These are phyloP conservation scores for Sutorius australiensis DNA, from an alignment of 768 basidiomycete species.

Conservation along the genomic window DNA sequence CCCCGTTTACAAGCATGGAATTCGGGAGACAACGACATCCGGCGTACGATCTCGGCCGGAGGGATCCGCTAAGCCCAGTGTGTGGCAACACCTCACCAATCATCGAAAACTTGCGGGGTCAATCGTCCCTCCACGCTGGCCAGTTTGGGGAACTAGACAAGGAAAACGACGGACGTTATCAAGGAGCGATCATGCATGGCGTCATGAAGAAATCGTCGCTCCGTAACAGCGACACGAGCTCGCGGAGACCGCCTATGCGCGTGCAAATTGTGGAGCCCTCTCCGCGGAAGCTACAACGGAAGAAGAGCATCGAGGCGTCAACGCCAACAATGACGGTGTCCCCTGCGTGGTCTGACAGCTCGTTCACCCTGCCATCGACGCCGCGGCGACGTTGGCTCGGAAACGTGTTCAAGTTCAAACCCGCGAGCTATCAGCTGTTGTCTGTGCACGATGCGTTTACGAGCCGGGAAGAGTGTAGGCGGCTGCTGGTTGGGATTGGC, in stretches of 20 bases:
- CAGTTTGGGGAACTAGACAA: constrained; percentile 43
- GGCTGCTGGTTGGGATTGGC: constrained; percentile 68
- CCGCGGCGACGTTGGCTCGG: constrained; percentile 75
- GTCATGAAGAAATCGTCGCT: constrained; percentile 45
- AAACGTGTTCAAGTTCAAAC: constrained; percentile 84
- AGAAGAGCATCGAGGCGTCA: constrained; percentile 16
- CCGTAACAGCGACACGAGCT: constrained; percentile 27
- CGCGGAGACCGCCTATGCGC: constrained; percentile 23
- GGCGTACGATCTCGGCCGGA: constrained; percentile 14
- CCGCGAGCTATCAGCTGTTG: constrained; percentile 52
- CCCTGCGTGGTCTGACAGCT: constrained; percentile 45
- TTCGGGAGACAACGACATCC: constrained; percentile 16
- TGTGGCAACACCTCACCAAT: constrained; percentile 11
- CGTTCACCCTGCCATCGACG: constrained; percentile 42
- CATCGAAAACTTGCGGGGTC: not conserved
- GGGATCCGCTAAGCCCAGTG: constrained; percentile 37
- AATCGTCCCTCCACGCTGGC: not conserved
- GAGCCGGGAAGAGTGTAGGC: constrained; percentile 71
- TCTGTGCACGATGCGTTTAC: constrained; percentile 58
- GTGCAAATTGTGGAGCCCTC: constrained; percentile 55
- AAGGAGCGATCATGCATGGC: constrained; percentile 2
- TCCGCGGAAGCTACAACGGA: constrained; percentile 35
- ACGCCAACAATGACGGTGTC: constrained; percentile 27
- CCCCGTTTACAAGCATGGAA: constrained; percentile 14
- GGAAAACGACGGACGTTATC: constrained; percentile 53